Base-by-base conservation (phyloP, 768 basidiomycete species). In the Pleurotus citrinopileatus region DNA sequence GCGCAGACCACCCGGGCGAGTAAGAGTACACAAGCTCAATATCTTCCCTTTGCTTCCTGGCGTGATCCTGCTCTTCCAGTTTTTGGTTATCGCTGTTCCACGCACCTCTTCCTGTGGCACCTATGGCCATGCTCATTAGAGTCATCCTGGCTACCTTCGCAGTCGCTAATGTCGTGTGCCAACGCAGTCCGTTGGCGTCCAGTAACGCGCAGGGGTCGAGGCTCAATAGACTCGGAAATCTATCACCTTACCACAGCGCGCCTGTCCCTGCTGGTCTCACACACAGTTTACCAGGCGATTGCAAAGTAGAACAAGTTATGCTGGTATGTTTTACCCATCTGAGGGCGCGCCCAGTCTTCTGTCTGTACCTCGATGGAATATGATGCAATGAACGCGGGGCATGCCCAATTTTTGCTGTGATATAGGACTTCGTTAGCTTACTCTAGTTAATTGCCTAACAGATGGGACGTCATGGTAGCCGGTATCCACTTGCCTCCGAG, bases 381-480 rank as follows among this genome's bases (percentile, higher is more conserved):
- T n/a, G n/a, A n/a, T n/a, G n/a, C n/a, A n/a, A n/a, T n/a, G n/a
- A n/a, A n/a, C n/a, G n/a, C n/a, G n/a, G n/a, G n/a, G n/a, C n/a
- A n/a, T n/a, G n/a, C n/a, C n/a, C n/a, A n/a, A n/a, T n/a, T n/a
- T n/a, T n/a, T n/a, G n/a, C n/a, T n/a, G n/a, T n/a, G n/a, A n/a
- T n/a, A n/a, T n/a, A n/a, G n/a, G n/a, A n/a, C n/a, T 10, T 34
- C 32, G 32, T 10, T n/a, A 9, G 10, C n/a, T 34, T 34, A 9
- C n/a, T 34, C n/a, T 1, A 34, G n/a, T n/a, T 34, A 19, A 26
- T 29, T 27, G 38, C 42, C 20, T 42, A 9, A 47, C 51, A 76
- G 75, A 67, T 77, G 63, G 71, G 69, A 56, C 57, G 73, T 46
- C 75, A 78, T 52, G 75, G 76, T 8, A 70, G 68, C 46, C 71